phyloP scores from a whole-genome alignment of 2,329 filamentous ascomycete genomes.

The Pseudocercospora macadamiae region DNA sequence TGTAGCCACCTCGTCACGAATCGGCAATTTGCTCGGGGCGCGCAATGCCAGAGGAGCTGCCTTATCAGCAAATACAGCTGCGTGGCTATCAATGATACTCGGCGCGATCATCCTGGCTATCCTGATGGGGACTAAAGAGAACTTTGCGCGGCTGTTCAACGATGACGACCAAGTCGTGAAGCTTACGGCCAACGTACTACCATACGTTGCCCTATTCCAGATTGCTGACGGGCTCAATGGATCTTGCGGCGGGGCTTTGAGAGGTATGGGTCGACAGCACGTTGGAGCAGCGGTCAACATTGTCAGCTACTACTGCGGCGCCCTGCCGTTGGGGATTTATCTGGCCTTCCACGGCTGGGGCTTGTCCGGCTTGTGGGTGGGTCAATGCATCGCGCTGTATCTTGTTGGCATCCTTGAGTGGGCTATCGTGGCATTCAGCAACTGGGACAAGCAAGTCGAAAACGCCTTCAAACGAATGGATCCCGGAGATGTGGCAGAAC shows the following conservation, averaged over 20 bases:
- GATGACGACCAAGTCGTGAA: slow-evolving; percentile 71
- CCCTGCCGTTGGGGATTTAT: slow-evolving; percentile 78
- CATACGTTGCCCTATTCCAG: slow-evolving; percentile 85
- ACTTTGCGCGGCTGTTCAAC: slow-evolving; percentile 80
- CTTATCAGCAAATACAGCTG: slow-evolving; percentile 74
- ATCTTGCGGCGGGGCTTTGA: slow-evolving; percentile 75
- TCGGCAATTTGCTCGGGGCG: slow-evolving; percentile 79
- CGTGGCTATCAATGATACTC: slow-evolving; percentile 70
- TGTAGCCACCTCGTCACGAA: slow-evolving; percentile 74
- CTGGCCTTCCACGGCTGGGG: slow-evolving; percentile 88
- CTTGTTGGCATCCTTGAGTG: slow-evolving; percentile 78
- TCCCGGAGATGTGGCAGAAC: slow-evolving; percentile 47
- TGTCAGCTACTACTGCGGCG: slow-evolving; percentile 80
- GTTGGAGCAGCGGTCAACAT: slow-evolving; percentile 81
- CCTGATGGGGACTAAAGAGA: slow-evolving; percentile 70
- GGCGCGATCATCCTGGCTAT: slow-evolving; percentile 68
- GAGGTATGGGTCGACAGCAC: slow-evolving; percentile 86
- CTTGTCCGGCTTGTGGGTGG: slow-evolving; percentile 77
- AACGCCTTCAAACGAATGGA: slow-evolving; percentile 74
- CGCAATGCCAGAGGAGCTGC: slow-evolving; percentile 67
- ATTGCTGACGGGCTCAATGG: slow-evolving; percentile 88
- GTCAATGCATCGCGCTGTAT: slow-evolving; percentile 66
- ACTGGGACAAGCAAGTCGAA: slow-evolving; percentile 74
- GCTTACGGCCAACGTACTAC: slow-evolving; percentile 77
- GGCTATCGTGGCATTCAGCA: slow-evolving; percentile 74